Conservation (phyloP, 768 basidiomycete genomes). For the Nidula microcarpa region DNA sequence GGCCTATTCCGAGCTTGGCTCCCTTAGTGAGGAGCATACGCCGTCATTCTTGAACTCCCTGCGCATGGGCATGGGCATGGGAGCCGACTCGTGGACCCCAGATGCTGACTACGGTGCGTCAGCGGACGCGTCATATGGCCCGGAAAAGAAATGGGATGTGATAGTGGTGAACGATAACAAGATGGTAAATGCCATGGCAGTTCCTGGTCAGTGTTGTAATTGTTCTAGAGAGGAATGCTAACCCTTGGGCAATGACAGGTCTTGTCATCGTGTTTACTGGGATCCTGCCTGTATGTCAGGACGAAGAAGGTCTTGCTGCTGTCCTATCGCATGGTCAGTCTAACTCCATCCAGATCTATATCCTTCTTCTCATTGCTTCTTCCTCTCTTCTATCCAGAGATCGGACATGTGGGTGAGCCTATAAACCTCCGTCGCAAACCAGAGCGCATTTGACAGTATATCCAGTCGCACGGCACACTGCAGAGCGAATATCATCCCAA, state of each 20-base stretch:
- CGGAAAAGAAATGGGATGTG: slow-evolving; percentile 56
- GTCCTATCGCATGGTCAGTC: slow-evolving; percentile 72
- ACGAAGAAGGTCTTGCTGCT: slow-evolving; percentile 81
- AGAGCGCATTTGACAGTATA: no score
- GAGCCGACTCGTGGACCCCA: slow-evolving; percentile 3
- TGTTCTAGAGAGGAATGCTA: neutral
- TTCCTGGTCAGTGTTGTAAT: slow-evolving; percentile 47
- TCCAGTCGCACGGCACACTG: slow-evolving; percentile 38
- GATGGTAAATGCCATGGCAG: slow-evolving; percentile 75
- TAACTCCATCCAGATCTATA: neutral
- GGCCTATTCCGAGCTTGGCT: neutral
- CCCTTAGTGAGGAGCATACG: slow-evolving; percentile 1
- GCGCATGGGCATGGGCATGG: neutral
- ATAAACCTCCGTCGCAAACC: neutral
- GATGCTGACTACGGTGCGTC: slow-evolving; percentile 22
- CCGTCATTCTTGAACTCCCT: neutral
- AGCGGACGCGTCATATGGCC: slow-evolving; percentile 23
- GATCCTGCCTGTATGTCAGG: slow-evolving; percentile 71
- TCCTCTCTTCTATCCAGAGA: slow-evolving; percentile 44
- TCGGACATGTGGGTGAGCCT: slow-evolving; percentile 67
- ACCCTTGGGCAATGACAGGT: slow-evolving; percentile 29
- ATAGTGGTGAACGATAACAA: slow-evolving; percentile 73
- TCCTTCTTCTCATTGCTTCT: neutral
- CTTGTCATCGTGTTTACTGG: slow-evolving; percentile 88
- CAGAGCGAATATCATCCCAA: slow-evolving; percentile 52